phyloP scores from a whole-genome alignment of 495 filamentous ascomycete species.

The Chaetomidium leptoderma region DNA sequence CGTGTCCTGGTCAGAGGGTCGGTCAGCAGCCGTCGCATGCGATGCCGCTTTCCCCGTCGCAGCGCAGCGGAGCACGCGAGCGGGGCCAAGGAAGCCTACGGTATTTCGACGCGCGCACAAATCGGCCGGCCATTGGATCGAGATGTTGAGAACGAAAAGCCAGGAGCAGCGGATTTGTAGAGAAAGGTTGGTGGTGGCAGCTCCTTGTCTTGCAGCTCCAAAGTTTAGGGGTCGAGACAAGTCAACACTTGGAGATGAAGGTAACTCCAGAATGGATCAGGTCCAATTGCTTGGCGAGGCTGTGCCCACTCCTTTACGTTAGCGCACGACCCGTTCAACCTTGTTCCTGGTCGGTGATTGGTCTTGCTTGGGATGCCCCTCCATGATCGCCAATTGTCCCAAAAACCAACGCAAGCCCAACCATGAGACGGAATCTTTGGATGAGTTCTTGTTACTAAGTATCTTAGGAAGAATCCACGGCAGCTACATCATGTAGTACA shows the following conservation, averaged over 20 bases:
- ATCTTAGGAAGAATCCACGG: too few relatives aligned
- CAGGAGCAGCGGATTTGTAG: not conserved
- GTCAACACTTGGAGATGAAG: not conserved
- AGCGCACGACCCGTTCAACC: conserved; percentile 6
- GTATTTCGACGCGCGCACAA: conserved; percentile 97
- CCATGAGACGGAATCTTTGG: too few relatives aligned
- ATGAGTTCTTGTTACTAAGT: too few relatives aligned
- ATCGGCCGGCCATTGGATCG: conserved; percentile 80
- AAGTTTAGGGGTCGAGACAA: not conserved
- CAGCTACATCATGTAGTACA: too few relatives aligned
- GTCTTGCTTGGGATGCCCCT: conserved; percentile 8
- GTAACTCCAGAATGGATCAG: not conserved
- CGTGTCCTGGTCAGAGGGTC: conserved; percentile 64
- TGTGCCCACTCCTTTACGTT: not conserved
- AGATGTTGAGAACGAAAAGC: not conserved
- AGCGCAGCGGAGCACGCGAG: conserved; percentile 22
- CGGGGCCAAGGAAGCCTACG: conserved; percentile 56
- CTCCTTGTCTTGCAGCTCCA: not conserved
- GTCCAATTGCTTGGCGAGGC: conserved; percentile 7
- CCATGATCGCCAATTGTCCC: not conserved
- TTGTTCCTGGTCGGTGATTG: conserved; percentile 10
- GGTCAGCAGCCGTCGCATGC: conserved; percentile 20
- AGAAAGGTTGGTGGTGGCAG: not conserved
- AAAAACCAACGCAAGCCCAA: not conserved
- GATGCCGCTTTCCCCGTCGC: conserved; percentile 17